These are phyloP conservation scores for Leccinum subtestaceum DNA, from an alignment of 768 basidiomycete genomes.

Conservation along the genomic window DNA sequence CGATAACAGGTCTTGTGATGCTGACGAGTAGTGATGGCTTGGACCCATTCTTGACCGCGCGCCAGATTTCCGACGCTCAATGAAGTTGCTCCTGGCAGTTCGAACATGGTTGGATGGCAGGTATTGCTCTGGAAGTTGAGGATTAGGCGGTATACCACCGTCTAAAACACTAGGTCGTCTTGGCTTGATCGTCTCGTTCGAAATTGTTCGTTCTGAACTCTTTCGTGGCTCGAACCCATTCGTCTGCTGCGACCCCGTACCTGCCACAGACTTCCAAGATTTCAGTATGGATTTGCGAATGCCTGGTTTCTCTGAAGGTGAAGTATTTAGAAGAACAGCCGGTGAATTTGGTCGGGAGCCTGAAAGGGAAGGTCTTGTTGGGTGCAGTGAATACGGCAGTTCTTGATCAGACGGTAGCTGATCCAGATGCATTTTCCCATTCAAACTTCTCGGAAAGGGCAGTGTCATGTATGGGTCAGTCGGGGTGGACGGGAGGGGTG, in stretches of 20 bases:
- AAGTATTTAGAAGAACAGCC: conserved; percentile 14
- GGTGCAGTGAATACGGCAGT: conserved; percentile 46
- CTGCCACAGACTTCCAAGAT: conserved; percentile 52
- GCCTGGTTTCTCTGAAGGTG: conserved; percentile 41
- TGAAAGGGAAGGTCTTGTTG: conserved; percentile 35
- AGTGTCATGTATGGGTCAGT: conserved; percentile 26
- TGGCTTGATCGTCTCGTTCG: conserved; percentile 36
- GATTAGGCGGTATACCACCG: conserved; percentile 55
- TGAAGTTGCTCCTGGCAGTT: conserved; percentile 30
- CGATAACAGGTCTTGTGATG: conserved; percentile 31
- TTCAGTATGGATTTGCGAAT: conserved; percentile 73
- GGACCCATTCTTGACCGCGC: conserved; percentile 19
- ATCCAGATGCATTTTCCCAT: conserved; percentile 33
- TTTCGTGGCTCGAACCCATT: conserved; percentile 35
- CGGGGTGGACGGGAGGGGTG: conserved; percentile 36
- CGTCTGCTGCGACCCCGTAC: conserved; percentile 29
- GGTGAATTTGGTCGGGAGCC: conserved; percentile 31
- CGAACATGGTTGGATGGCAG: conserved; percentile 32
- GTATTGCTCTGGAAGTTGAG: conserved; percentile 55
- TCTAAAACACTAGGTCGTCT: conserved; percentile 50
- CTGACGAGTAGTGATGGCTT: conserved; percentile 24
- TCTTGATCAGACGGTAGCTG: conserved; percentile 68
- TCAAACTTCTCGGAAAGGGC: conserved; percentile 28
- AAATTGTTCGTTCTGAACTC: conserved; percentile 39
- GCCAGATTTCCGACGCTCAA: conserved; percentile 27